Evolutionary conservation across 2,329 filamentous ascomycete genomes (phyloP).

Genomic region (Talaromyces sp.): DNA sequence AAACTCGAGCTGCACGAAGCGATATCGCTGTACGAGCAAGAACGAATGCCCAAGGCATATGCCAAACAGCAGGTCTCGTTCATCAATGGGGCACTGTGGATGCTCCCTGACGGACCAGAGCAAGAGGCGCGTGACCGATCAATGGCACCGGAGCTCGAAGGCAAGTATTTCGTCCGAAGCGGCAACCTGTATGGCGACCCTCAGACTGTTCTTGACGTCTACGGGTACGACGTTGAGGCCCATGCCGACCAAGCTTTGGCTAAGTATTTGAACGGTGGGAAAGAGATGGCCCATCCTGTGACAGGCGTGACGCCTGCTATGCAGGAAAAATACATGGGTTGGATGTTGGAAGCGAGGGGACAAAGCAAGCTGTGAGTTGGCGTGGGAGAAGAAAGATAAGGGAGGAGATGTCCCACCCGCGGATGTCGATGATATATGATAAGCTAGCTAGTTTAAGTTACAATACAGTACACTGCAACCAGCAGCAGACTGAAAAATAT

Average conservation of each 20-base stretch:
- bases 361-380: neutral
- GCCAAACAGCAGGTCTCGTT: conserved; percentile 40
- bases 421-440: neutral
- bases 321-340: conserved; percentile 30
- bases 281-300: conserved; percentile 20
- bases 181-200: conserved; percentile 39
- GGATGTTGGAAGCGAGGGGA: conserved; percentile 23
- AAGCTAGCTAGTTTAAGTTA: neutral
- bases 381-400: neutral
- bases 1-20: conserved; percentile 29
- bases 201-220: conserved; percentile 30
- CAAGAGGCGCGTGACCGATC: conserved; percentile 31
- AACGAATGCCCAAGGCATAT: conserved; percentile 38
- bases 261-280: conserved; percentile 17
- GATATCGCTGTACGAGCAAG: conserved; percentile 34
- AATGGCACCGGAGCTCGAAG: conserved; percentile 32
- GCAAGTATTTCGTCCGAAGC: conserved; percentile 29
- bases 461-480: no score
- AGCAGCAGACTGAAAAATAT: neutral
- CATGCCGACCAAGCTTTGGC: conserved; percentile 29
- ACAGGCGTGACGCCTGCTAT: conserved; percentile 24
- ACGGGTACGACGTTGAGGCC: conserved; percentile 37
- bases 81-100: conserved; percentile 33
- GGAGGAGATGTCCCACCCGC: neutral
- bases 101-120: conserved; percentile 28